phyloP scores from a whole-genome alignment of 2,329 filamentous ascomycete species.

The Cladosporium velox region DNA sequence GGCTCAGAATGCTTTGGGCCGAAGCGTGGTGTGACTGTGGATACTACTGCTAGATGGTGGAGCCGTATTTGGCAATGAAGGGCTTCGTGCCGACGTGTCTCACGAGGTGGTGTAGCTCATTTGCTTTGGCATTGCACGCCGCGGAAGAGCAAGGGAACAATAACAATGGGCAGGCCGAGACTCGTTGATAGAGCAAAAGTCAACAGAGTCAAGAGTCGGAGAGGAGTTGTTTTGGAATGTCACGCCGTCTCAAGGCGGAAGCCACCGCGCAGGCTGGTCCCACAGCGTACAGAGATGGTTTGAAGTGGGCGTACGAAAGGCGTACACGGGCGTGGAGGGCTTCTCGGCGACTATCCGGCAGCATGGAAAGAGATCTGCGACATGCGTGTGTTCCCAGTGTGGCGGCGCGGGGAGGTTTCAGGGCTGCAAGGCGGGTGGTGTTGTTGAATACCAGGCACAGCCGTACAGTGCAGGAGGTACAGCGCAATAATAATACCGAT shows the following conservation, averaged over 20 bases:
- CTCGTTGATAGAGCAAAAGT: not conserved
- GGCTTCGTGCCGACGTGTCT: conserved; percentile 4
- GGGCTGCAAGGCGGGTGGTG: conserved; percentile 7
- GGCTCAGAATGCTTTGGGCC: not conserved
- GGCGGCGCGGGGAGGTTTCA: conserved; percentile 3
- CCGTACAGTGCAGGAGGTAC: not conserved
- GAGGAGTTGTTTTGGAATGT: not conserved
- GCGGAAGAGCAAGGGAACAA: not conserved
- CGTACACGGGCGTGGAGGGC: not conserved
- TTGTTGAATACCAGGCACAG: not conserved
- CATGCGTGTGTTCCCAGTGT: not conserved
- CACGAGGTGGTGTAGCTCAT: conserved; percentile 13
- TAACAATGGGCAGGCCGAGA: not conserved
- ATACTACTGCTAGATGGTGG: not conserved
- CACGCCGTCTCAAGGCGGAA: not conserved
- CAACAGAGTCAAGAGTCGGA: conserved; percentile 5
- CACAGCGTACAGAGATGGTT: not conserved
- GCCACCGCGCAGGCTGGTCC: not conserved
- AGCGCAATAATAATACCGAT: not conserved
- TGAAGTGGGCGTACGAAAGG: conserved; percentile 5
- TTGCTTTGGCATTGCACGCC: not conserved
- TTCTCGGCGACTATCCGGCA: not conserved
- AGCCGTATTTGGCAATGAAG: conserved; percentile 6
- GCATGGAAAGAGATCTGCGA: conserved; percentile 7
- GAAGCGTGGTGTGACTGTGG: conserved; percentile 4